These are phyloP conservation scores for Arxiozyma heterogenica DNA, from an alignment of 1,139 yeast genomes.

Conservation along the genomic window DNA sequence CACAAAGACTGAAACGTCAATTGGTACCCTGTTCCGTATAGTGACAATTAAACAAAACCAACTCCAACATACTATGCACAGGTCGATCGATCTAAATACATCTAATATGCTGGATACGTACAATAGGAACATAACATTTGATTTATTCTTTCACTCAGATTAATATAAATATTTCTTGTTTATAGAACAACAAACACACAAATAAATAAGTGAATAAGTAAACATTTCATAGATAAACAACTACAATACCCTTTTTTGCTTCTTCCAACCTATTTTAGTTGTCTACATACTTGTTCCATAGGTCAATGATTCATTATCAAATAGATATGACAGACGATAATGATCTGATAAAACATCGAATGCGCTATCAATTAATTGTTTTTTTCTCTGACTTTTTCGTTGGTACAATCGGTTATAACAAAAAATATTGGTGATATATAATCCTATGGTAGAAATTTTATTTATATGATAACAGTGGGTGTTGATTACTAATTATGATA, in stretches of 20 bases:
- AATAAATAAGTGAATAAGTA: too few species aligned
- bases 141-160: background rate
- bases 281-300: too few species aligned
- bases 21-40: background rate
- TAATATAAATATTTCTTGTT: background rate
- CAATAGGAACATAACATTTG: background rate
- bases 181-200: too few species aligned
- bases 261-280: background rate
- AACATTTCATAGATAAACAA: background rate
- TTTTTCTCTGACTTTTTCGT: background rate
- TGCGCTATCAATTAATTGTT: background rate
- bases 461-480: background rate
- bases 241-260: background rate
- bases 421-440: background rate
- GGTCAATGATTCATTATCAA: background rate
- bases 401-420: background rate
- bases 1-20: slow-evolving; percentile 5
- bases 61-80: background rate
- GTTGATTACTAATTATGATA: too few species aligned
- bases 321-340: background rate
- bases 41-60: background rate
- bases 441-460: background rate
- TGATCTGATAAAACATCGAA: background rate
- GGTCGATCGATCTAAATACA: background rate
- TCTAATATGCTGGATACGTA: background rate